Conservation (phyloP, 164 flowering plant species). For the Vitis riparia region DNA sequence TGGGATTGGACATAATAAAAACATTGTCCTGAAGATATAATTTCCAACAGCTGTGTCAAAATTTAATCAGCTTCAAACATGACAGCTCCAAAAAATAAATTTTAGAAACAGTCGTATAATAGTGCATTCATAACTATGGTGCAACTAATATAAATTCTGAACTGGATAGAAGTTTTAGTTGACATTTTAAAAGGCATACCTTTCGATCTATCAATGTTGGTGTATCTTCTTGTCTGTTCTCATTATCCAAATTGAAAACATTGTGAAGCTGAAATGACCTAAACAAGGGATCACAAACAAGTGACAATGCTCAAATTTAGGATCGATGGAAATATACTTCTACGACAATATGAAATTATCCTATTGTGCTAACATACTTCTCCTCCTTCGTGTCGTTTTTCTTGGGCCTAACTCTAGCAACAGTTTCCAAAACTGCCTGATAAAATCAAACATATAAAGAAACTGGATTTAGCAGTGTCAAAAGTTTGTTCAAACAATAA, state of each 20-base stretch:
- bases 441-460: constrained; percentile 16
- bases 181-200: constrained; percentile 33
- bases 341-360: not conserved
- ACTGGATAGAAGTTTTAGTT: not conserved
- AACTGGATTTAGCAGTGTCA: too few relatives aligned
- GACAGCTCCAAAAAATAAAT: not conserved
- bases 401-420: constrained; percentile 88
- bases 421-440: constrained; percentile 96
- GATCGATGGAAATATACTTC: not conserved
- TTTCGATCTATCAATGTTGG: constrained; percentile 86
- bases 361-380: constrained; percentile 44
- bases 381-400: constrained; percentile 93
- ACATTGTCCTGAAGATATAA: constrained; percentile 75
- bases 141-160: not conserved
- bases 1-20: constrained; percentile 85
- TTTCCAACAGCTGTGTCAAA: constrained; percentile 4
- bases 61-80: constrained; percentile 2
- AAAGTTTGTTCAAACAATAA: too few relatives aligned
- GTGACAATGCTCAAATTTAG: constrained; percentile 10
- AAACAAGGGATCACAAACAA: constrained; percentile 13
- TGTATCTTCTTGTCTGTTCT: constrained; percentile 77
- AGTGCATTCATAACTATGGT: too few relatives aligned
- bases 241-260: constrained; percentile 82
- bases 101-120: not conserved
- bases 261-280: constrained; percentile 81